Base-by-base conservation (phyloP, 768 basidiomycete genomes). In the Albatrellus ellisii region DNA sequence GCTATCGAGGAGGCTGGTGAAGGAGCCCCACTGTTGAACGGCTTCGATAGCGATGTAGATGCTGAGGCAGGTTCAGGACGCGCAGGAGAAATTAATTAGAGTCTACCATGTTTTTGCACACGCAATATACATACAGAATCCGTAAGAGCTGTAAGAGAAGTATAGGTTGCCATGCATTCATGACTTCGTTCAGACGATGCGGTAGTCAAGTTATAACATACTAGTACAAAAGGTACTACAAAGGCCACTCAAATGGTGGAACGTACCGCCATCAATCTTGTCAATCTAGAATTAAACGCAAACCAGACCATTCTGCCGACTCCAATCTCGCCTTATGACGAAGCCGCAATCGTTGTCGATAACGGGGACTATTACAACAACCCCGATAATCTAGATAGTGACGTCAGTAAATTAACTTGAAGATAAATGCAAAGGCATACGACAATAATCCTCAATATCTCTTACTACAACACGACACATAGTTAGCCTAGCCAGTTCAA, bases 1-100 rank as follows among this genome's bases (percentile, higher is more conserved):
- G 69, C 71, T 21, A 58, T 73, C 7, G 79, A 78, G 46, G 73
- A 75, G 22, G 69, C 62, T 7, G 71, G 71, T 39, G 79, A 80
- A 57, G 70, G 70, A 32, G 69, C 69, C 6, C 77, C 80, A 1
- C 60, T 86, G 17, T 59, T 82, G 7, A 46, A 53, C 9, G 46
- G 49, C 36, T 46, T 44, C 31, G 54, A 52, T 12, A 42, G 50
- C 6, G 56, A 56, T 8, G 25, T 53, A 20, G 36, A 25, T 26
- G 55, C 52, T 28, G 42, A 46, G 15, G 46, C 33, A 24, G 39
- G 32, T 47, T 24, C 25, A 21, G 9, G 11, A 26, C 29, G 20
- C n/a, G n/a, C n/a, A n/a, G n/a, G n/a, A n/a, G 11, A 22, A 15
- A 12, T 6, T 36, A n/a, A 11, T 14, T 36, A 22, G 21, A 10